phyloP scores from a whole-genome alignment of 352 stramenopile species.

The Thraustochytrium striatum region DNA sequence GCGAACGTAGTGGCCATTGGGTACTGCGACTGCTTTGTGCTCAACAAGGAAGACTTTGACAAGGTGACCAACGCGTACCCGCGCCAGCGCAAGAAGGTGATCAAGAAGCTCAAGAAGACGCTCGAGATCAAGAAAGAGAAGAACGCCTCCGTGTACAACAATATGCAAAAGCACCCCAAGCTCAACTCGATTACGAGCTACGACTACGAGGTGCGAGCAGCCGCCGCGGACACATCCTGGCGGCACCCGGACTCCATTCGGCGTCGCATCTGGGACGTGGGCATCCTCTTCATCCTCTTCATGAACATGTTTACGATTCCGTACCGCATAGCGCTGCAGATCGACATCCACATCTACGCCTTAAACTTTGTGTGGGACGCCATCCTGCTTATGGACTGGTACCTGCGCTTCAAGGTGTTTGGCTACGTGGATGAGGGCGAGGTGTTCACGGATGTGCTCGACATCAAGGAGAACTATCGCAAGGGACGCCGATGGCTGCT shows the following conservation, averaged over 20 bases:
- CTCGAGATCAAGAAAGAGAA: constrained; percentile 36
- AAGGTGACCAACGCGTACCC: constrained; percentile 40
- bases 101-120: constrained; percentile 29
- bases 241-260: constrained; percentile 25
- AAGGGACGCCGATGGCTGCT: background rate
- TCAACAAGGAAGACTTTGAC: constrained; percentile 51
- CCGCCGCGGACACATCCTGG: constrained; percentile 10
- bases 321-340: background rate
- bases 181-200: constrained; percentile 41
- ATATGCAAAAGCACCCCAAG: constrained; percentile 44
- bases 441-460: constrained; percentile 22
- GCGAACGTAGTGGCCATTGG: constrained; percentile 47
- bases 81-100: background rate
- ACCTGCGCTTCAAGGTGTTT: background rate
- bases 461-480: constrained; percentile 20
- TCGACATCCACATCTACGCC: background rate
- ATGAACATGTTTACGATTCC: constrained; percentile 39
- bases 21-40: constrained; percentile 49
- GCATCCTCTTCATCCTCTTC: constrained; percentile 13
- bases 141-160: constrained; percentile 18
- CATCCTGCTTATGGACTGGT: constrained; percentile 17
- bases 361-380: constrained; percentile 39
- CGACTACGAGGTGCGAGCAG: constrained; percentile 34
- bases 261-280: constrained; percentile 20
- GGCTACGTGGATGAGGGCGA: constrained; percentile 26